These are phyloP conservation scores for Cryptosporidium meleagridis DNA, from an alignment of 169 alveolate species.

Conservation along the genomic window DNA sequence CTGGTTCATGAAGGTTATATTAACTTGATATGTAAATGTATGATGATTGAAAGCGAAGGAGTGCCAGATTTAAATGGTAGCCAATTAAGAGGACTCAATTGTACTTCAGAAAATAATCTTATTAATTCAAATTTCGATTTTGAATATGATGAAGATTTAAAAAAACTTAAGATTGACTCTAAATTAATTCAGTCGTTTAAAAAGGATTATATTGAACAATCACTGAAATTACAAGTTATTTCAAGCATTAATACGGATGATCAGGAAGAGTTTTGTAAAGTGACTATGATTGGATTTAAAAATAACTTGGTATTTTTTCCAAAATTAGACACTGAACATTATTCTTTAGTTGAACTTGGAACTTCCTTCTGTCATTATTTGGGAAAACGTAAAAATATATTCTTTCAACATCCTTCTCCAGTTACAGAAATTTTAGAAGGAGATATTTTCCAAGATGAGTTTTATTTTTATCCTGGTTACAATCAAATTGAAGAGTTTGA, in stretches of 20 bases:
- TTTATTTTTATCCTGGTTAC: background rate
- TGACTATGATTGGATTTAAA: background rate
- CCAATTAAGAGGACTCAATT: conserved; percentile 13
- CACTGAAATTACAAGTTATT: conserved; percentile 6
- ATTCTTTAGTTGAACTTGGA: conserved; percentile 44
- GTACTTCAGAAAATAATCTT: conserved; percentile 27
- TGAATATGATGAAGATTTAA: background rate
- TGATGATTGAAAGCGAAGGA: conserved; percentile 13
- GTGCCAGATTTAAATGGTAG: conserved; percentile 7
- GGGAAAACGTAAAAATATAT: conserved; percentile 1
- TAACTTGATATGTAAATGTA: conserved; percentile 10
- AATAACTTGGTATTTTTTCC: conserved; percentile 9
- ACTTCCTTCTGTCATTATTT: conserved; percentile 11
- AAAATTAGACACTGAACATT: conserved; percentile 13
- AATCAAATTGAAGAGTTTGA: background rate
- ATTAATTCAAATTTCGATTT: background rate
- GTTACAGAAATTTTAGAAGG: conserved; percentile 57
- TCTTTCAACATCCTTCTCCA: conserved; percentile 59
- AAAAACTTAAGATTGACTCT: background rate
- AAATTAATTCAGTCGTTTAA: conserved; percentile 4
- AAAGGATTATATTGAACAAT: background rate
- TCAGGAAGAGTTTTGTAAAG: conserved; percentile 29
- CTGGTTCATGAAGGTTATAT: conserved; percentile 25
- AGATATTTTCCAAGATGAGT: background rate
- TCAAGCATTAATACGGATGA: background rate